Conservation (phyloP, 352 stramenopile genomes). For the Phytophthora capsici region DNA sequence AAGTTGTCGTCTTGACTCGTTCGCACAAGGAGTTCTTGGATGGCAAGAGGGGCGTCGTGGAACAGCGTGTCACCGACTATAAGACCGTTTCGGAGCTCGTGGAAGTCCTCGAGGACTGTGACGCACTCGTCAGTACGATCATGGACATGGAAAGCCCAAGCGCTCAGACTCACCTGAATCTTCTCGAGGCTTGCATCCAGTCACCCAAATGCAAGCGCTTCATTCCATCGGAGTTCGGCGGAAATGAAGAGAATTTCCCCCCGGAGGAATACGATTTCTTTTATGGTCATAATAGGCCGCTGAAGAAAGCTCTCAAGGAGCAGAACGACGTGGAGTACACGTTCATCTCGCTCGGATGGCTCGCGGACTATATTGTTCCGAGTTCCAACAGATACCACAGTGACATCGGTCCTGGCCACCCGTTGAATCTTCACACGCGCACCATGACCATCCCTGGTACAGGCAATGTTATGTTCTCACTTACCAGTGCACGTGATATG, state of each 20-base stretch:
- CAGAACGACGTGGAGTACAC: constrained; percentile 51
- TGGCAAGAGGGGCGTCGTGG: constrained; percentile 34
- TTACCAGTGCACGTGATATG: constrained; percentile 36
- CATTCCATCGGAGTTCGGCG: constrained; percentile 47
- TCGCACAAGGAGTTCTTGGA: constrained; percentile 49
- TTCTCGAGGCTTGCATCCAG: constrained; percentile 45
- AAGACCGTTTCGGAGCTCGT: constrained; percentile 26
- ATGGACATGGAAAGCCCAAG: constrained; percentile 14
- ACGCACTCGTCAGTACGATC: constrained; percentile 40
- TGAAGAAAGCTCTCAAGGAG: constrained; percentile 27
- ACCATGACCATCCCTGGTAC: constrained; percentile 44
- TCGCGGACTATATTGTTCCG: constrained; percentile 45
- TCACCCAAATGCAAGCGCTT: constrained; percentile 53
- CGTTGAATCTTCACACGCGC: constrained; percentile 33
- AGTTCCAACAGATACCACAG: constrained; percentile 34
- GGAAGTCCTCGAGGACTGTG: constrained; percentile 36
- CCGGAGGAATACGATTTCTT: constrained; percentile 12
- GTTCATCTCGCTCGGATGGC: constrained; percentile 32
- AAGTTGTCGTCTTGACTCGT: constrained; percentile 45
- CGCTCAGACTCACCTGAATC: constrained; percentile 23
- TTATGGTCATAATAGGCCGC: constrained; percentile 14
- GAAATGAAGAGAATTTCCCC: constrained; percentile 35
- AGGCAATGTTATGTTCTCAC: constrained; percentile 34
- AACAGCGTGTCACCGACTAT: constrained; percentile 43
- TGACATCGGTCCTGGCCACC: constrained; percentile 19